These are phyloP conservation scores for Friedmanniomyces simplex DNA, from an alignment of 495 filamentous ascomycete genomes.

Conservation along the genomic window DNA sequence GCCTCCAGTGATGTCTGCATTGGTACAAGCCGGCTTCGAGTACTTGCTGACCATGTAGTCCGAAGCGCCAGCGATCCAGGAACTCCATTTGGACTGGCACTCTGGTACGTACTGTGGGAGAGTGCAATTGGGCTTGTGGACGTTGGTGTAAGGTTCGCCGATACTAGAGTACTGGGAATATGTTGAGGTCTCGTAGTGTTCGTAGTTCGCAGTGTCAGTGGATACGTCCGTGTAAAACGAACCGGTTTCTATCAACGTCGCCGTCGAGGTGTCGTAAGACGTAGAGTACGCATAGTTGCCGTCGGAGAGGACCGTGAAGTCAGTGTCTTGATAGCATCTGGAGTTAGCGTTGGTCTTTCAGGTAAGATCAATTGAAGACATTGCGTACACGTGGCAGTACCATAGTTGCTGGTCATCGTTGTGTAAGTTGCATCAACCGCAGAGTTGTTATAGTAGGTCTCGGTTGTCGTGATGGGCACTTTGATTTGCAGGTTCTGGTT, in stretches of 20 bases:
- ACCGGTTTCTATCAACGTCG: background rate
- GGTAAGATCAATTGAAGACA: too few species aligned
- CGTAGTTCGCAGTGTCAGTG: background rate
- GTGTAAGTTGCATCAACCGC: background rate
- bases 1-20: background rate
- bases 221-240: background rate
- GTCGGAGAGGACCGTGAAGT: background rate
- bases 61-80: background rate
- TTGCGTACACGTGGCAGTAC: background rate
- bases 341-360: too few species aligned
- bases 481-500: background rate
- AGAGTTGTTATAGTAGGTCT: background rate
- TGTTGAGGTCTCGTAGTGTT: background rate
- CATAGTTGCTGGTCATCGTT: background rate
- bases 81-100: conserved; percentile 1
- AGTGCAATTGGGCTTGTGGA: background rate
- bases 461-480: background rate
- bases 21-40: background rate
- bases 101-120: conserved; percentile 1
- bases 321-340: too few species aligned
- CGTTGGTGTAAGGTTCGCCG: background rate
- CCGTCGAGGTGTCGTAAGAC: background rate
- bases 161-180: background rate
- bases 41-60: background rate
- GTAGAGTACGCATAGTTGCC: background rate